These are phyloP conservation scores for Amaranthus palmeri DNA, from an alignment of 148 eudicot genomes.

Conservation along the genomic window DNA sequence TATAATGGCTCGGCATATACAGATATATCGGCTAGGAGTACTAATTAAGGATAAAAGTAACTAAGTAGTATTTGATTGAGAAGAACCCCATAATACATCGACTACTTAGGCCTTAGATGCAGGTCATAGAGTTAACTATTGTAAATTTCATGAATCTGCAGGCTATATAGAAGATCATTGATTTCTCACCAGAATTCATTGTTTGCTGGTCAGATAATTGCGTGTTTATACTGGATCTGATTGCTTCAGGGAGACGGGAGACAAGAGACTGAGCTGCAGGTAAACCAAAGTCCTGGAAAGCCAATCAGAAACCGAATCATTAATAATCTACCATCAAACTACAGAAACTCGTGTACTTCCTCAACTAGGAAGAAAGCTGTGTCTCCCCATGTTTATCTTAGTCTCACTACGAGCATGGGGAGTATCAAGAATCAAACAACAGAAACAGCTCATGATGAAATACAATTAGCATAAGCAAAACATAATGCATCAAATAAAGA, in stretches of 20 bases:
- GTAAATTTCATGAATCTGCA: neutral
- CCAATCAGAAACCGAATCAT: slow-evolving; percentile 12
- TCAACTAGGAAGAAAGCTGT: too few relatives aligned
- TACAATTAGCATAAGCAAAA: too few relatives aligned
- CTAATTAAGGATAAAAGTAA: neutral
- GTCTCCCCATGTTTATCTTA: neutral
- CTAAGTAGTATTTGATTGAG: neutral
- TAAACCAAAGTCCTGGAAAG: slow-evolving; percentile 60
- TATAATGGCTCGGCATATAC: too few relatives aligned
- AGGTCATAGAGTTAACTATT: neutral
- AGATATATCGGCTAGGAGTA: too few relatives aligned
- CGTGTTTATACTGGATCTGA: slow-evolving; percentile 53
- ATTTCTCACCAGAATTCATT: slow-evolving; percentile 40
- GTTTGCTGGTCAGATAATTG: slow-evolving; percentile 39
- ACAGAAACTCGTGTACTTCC: neutral
- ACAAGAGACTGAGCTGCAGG: slow-evolving; percentile 57
- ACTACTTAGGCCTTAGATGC: neutral
- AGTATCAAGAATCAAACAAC: neutral
- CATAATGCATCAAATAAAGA: too few relatives aligned
- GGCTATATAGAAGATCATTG: neutral
- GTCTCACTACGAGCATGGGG: neutral
- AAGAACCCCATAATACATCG: neutral
- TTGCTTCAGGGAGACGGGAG: slow-evolving; percentile 55
- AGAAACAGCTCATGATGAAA: neutral
- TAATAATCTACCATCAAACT: neutral